phyloP scores from a whole-genome alignment of 345 rosid genomes.

The Ceriops decandra region DNA sequence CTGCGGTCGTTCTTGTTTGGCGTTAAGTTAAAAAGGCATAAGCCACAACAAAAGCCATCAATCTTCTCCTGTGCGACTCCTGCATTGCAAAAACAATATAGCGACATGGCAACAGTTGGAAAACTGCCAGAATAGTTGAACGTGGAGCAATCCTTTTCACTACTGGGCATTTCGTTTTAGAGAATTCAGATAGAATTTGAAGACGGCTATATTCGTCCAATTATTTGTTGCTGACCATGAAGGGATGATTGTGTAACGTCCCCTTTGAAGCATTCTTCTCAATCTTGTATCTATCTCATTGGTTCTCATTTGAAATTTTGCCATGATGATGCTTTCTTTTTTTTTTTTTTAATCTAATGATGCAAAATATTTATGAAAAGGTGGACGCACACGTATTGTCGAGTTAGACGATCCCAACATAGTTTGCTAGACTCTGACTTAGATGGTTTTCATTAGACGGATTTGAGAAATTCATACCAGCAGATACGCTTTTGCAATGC shows the following conservation, averaged over 20 bases:
- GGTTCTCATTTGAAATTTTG: too few relatives aligned
- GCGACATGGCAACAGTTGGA: slow-evolving; percentile 24
- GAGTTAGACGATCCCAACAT: too few relatives aligned
- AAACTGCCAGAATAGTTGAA: not conserved
- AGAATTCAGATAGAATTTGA: not conserved
- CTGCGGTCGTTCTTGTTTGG: slow-evolving; percentile 84
- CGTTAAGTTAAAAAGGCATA: slow-evolving; percentile 59
- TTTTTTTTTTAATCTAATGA: too few relatives aligned
- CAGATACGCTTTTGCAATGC: too few relatives aligned
- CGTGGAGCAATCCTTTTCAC: too few relatives aligned
- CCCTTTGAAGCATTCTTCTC: not conserved
- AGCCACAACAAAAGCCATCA: slow-evolving; percentile 38
- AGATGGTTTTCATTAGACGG: too few relatives aligned
- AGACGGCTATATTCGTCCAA: not conserved
- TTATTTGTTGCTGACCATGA: not conserved
- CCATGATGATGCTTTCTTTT: too few relatives aligned
- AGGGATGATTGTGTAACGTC: not conserved
- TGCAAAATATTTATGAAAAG: too few relatives aligned
- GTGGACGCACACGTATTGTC: too few relatives aligned
- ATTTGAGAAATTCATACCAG: too few relatives aligned
- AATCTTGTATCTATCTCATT: not conserved
- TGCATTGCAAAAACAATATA: slow-evolving; percentile 42
- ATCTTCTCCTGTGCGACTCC: slow-evolving; percentile 63
- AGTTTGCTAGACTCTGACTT: too few relatives aligned
- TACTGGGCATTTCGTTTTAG: not conserved